Evolutionary conservation across 2,329 filamentous ascomycete genomes (phyloP), one percentile per base, ranked within the genome.

Genomic region (Colletotrichum sp.): DNA sequence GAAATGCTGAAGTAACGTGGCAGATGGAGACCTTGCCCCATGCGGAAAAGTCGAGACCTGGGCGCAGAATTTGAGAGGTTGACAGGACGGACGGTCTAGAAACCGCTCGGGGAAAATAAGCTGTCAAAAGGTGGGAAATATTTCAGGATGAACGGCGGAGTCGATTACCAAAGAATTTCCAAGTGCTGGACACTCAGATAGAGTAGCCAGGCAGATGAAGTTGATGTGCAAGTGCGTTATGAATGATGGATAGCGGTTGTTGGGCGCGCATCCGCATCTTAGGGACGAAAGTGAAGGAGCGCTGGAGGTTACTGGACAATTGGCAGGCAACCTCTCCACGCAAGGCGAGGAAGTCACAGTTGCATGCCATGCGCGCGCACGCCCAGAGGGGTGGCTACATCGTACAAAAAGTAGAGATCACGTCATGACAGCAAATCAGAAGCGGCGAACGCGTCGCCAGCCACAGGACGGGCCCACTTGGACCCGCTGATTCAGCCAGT

Each of bases 401-500:
- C 3, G 26, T 6, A 13, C 44, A 8, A 30, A 44, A 30, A n/a
- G 39, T 64, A 34, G 34, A 59, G 55, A 77, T 78, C 77, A 78
- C 76, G 77, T 78, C 77, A 78, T 78, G 62, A 44, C 66, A 75
- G 69, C 77, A 76, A 78, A 78, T 78, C 76, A 77, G 55, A 76
- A 69, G 60, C 55, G 36, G 52, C 39, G 66, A 52, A 28, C 21
- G 30, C 65, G 36, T 63, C n/a, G 71, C 60, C 52, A 55, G 60
- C 60, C 75, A 75, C 66, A 63, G n/a, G 5, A n/a, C 1, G 7
- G 83, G 72, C 83, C 87, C 86, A 87, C 84, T 76, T 63, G 3
- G 30, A 34, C 62, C 39, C 79, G 85, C 84, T 87, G 84, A 88
- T 82, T 87, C 86, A 88, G 87, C 88, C 88, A 89, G 85, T 89